Conservation (phyloP, 495 filamentous ascomycete genomes). For the Aspergillus coremiiformis region DNA sequence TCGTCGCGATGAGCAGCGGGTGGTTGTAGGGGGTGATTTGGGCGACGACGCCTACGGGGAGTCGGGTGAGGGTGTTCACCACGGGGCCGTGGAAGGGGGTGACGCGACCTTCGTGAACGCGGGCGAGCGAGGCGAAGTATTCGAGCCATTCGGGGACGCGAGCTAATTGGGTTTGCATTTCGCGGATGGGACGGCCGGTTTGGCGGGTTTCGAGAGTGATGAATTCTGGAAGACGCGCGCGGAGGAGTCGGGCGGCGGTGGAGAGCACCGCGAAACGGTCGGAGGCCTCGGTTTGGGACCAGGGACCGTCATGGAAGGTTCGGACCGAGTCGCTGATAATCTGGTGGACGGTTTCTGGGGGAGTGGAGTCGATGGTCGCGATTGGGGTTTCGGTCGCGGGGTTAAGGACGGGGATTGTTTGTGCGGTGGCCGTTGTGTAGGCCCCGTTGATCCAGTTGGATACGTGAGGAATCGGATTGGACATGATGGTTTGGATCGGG, state of each 20-base stretch:
- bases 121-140: conserved; percentile 53
- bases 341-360: conserved; percentile 36
- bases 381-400: conserved; percentile 15
- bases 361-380: conserved; percentile 45
- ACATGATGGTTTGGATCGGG: conserved; percentile 1
- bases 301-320: conserved; percentile 48
- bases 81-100: conserved; percentile 53
- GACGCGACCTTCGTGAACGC: conserved; percentile 53
- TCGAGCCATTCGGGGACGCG: conserved; percentile 57
- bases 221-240: conserved; percentile 40
- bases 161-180: conserved; percentile 58
- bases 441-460: conserved; percentile 27
- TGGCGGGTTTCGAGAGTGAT: conserved; percentile 52
- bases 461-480: conserved; percentile 11
- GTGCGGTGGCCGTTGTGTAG: conserved; percentile 8
- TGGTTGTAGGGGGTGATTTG: conserved; percentile 63
- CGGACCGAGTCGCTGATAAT: conserved; percentile 41
- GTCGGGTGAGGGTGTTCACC: conserved; percentile 53
- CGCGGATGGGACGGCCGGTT: conserved; percentile 55
- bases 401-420: conserved; percentile 18
- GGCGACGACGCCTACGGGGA: conserved; percentile 55
- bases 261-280: conserved; percentile 50
- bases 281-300: conserved; percentile 49
- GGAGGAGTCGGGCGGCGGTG: conserved; percentile 45
- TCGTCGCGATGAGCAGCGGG: conserved; percentile 55